phyloP scores from a whole-genome alignment of 345 rosid species.

The Conringia planisiliqua region DNA sequence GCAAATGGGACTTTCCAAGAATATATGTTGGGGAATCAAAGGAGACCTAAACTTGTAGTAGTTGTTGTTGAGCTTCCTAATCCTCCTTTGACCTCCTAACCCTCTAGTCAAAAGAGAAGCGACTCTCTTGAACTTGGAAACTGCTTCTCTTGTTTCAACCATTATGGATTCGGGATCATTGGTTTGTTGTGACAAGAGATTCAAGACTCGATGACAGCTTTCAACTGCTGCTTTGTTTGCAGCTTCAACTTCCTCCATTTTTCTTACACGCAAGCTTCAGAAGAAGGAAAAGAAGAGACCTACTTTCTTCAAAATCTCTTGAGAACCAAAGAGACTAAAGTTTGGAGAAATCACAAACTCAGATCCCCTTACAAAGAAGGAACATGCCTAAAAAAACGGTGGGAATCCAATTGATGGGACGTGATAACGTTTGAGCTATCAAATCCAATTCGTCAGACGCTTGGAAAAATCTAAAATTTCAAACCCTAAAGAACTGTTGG shows the following conservation, averaged over 20 bases:
- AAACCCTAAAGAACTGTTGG: not conserved
- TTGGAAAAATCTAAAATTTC: constrained; percentile 1
- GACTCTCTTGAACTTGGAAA: constrained; percentile 52
- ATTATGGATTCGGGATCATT: constrained; percentile 39
- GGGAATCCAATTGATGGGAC: not conserved
- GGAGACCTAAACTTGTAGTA: constrained; percentile 36
- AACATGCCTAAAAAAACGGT: not conserved
- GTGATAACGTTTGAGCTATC: not conserved
- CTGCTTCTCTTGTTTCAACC: constrained; percentile 51
- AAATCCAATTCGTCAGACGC: not conserved
- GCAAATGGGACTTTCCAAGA: constrained; percentile 50
- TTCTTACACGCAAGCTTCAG: not conserved
- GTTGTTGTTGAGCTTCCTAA: constrained; percentile 39
- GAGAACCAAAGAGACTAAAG: not conserved
- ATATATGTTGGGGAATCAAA: constrained; percentile 46
- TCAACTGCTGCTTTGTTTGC: constrained; percentile 54
- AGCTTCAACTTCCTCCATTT: constrained; percentile 49
- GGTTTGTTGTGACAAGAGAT: constrained; percentile 44
- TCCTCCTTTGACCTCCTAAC: constrained; percentile 49
- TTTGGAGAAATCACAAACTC: not conserved
- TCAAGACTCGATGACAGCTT: constrained; percentile 50
- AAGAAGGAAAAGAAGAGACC: not conserved
- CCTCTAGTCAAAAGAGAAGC: constrained; percentile 44
- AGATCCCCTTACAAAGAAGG: not conserved
- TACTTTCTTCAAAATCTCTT: not conserved